phyloP scores from a whole-genome alignment of 257 asterid species.

The Gardenia jasminoides region DNA sequence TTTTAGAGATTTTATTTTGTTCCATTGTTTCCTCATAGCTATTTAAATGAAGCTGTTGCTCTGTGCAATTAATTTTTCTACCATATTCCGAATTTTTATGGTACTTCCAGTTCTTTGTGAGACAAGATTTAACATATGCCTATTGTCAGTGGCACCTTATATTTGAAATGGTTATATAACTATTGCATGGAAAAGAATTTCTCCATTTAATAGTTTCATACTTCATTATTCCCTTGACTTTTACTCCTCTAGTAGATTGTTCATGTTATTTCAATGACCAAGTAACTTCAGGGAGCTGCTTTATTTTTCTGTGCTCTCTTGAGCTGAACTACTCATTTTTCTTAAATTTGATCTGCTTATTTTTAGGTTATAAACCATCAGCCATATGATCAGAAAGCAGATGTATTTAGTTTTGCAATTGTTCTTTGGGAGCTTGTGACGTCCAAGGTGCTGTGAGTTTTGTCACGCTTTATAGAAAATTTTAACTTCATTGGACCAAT shows the following conservation, averaged over 20 bases:
- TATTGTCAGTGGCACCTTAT: neutral
- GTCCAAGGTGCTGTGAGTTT: constrained; percentile 50
- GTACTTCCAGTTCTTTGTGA: too few relatives aligned
- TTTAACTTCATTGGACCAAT: neutral
- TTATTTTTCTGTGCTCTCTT: neutral
- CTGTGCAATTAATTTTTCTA: neutral
- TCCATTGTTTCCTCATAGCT: neutral
- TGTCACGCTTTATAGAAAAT: constrained; percentile 17
- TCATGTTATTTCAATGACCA: neutral
- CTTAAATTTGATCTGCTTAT: constrained; percentile 2
- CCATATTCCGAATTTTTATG: neutral
- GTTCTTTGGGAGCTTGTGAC: constrained; percentile 95
- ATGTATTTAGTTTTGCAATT: constrained; percentile 86
- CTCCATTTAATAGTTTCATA: neutral
- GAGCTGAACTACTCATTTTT: neutral
- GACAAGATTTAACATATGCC: neutral
- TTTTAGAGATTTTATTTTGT: neutral
- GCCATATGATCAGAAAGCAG: constrained; percentile 92
- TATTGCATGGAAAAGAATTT: neutral
- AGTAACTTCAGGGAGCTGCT: neutral
- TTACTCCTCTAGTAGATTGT: neutral
- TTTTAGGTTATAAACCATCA: constrained; percentile 79
- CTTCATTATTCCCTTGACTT: neutral
- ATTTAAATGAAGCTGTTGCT: neutral
- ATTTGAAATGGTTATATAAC: neutral